Evolutionary conservation across 768 basidiomycete genomes (phyloP).

Genomic region (Xanthoconium purpureum): DNA sequence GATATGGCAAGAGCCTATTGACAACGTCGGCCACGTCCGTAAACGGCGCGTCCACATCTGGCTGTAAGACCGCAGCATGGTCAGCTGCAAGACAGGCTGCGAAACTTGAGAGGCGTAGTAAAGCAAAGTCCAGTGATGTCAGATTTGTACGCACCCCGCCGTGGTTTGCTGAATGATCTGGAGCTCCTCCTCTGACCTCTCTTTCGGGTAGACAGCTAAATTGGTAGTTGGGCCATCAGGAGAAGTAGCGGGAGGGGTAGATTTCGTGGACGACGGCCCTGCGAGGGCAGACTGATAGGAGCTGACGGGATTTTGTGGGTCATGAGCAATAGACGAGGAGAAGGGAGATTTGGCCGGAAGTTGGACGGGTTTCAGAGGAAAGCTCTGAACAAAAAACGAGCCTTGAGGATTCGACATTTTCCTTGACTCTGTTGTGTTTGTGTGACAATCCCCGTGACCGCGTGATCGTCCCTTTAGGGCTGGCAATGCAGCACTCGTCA

Average conservation of each 20-base stretch:
- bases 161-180: conserved; percentile 45
- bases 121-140: conserved; percentile 6
- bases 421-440: conserved; percentile 36
- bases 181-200: conserved; percentile 50
- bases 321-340: conserved; percentile 1
- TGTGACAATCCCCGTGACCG: conserved; percentile 37
- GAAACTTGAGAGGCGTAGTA: conserved; percentile 41
- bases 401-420: conserved; percentile 33
- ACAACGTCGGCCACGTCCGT: conserved; percentile 58
- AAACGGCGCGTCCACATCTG: conserved; percentile 72
- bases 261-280: conserved; percentile 27
- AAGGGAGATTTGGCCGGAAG: neutral
- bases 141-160: conserved; percentile 42
- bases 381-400: conserved; percentile 30
- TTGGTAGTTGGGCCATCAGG: conserved; percentile 27
- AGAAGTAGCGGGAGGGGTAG: conserved; percentile 2
- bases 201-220: conserved; percentile 29
- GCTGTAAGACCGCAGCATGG: conserved; percentile 56
- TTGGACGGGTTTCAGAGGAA: conserved; percentile 18
- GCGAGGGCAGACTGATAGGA: conserved; percentile 13
- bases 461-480: conserved; percentile 36
- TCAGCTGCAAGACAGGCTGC: conserved; percentile 56
- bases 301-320: conserved; percentile 4
- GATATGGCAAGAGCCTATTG: conserved; percentile 74
- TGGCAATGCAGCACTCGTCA: conserved; percentile 6